Percentiles rank a stretch among this genome's conserved stretches.
Evolutionary conservation across 1,139 yeast species (phyloP).

Genomic region (Protomyces gravidus): DNA sequence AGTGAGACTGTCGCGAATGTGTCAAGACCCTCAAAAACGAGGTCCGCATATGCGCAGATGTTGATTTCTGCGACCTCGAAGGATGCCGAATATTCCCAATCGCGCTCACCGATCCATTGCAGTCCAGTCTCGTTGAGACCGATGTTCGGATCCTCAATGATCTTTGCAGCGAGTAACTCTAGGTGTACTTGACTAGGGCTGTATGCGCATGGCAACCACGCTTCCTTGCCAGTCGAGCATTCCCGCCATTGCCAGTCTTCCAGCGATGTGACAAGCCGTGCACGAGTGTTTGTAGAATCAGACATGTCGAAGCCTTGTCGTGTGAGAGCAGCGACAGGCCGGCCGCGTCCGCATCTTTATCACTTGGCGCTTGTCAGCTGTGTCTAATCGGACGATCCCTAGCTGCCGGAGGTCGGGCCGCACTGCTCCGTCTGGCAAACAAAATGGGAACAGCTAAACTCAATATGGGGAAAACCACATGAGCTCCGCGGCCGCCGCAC

Average conservation of each 20-base stretch:
- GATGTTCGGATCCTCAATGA: slow-evolving; percentile 48
- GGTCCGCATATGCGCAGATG: slow-evolving; percentile 1
- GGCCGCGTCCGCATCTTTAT: too few species aligned
- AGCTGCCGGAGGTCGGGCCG: too few species aligned
- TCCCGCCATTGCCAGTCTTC: neutral
- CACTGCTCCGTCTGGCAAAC: too few species aligned
- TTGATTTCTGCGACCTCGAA: slow-evolving; percentile 31
- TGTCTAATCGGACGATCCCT: too few species aligned
- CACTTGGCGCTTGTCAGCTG: too few species aligned
- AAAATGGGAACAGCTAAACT: too few species aligned
- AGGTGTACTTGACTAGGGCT: slow-evolving; percentile 42
- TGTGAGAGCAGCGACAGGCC: too few species aligned
- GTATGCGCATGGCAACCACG: neutral
- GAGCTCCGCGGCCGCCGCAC: too few species aligned
- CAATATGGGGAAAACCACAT: too few species aligned
- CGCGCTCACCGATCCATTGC: slow-evolving; percentile 49
- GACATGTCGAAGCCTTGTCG: too few species aligned
- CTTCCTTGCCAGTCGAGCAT: neutral
- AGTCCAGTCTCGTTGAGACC: slow-evolving; percentile 45
- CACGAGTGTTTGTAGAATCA: too few species aligned
- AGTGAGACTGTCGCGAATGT: slow-evolving; percentile 45
- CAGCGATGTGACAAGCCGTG: neutral
- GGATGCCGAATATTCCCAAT: slow-evolving; percentile 37
- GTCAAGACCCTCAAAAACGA: slow-evolving; percentile 47
- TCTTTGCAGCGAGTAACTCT: slow-evolving; percentile 43